Base-by-base conservation (phyloP, 257 asterid genomes). In the Ilex aquifolium region DNA sequence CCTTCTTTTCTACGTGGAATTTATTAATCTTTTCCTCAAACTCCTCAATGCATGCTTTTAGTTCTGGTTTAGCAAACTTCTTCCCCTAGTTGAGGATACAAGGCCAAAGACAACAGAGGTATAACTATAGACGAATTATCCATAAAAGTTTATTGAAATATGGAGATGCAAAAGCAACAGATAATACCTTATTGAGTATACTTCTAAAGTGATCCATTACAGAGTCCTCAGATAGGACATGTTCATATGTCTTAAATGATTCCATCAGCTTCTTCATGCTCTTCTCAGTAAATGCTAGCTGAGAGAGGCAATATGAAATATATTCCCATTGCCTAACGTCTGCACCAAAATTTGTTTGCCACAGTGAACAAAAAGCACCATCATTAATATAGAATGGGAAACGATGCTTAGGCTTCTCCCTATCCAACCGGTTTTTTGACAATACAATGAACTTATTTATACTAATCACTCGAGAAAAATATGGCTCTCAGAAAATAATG, bases 241-340 rank as follows among this genome's bases (percentile, higher is more conserved):
- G 91, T 64, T 89, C 99, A 56, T 79, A 92, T 13, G 89, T 65
- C 78, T 92, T 92, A 57, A 87, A 81, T 58, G 87, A 82, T 60
- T 92, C 99, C 64, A 87, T 89, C 61, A 92, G 93, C 80, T 73
- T 87, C 82, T 73, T 83, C 77, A 87, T 80, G 79, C 99, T 87
- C 85, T 85, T 92, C 75, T 92, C 99, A 29, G 93, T 87, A 71
- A 80, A 89, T 31, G 99, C 73, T 57, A 92, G 80, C 88, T 83
- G 97, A 72, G 99, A 89, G 52, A 92, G 95, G 79, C 99, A 92
- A 78, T 92, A 92, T 29, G 99, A 89, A 55, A 92, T 78, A 69
- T 88, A 85, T 64, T 87, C 97, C 91, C 93, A 87, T 74, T 87
- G 90, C 82, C 67, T 84, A 61, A 68, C 54, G 74, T 92, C 99